Evolutionary conservation across 2,329 filamentous ascomycete genomes (phyloP).

Genomic region (Lasiodiplodia sp.): DNA sequence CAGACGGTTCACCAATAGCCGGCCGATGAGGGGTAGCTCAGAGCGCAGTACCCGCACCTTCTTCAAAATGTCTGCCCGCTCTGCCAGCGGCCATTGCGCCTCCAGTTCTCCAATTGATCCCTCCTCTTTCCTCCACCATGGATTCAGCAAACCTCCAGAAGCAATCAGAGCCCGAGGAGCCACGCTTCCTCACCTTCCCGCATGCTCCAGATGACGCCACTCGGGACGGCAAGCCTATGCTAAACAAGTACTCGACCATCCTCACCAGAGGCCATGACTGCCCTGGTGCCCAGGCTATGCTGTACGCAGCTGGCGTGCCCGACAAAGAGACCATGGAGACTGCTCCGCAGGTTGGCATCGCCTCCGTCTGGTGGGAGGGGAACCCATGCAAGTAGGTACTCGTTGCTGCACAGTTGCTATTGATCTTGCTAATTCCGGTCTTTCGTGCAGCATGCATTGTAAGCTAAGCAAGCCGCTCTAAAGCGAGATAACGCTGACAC

Average conservation of each 20-base stretch:
- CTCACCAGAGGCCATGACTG: slow-evolving; percentile 88
- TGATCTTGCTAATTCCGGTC: neutral
- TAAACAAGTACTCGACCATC: slow-evolving; percentile 87
- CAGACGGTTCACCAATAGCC: slow-evolving; percentile 12
- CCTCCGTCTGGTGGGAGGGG: slow-evolving; percentile 96
- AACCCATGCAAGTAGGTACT: slow-evolving; percentile 87
- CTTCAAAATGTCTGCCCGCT: slow-evolving; percentile 25
- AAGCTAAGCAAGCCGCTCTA: slow-evolving; percentile 34
- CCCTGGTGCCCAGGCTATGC: slow-evolving; percentile 90
- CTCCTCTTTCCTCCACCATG: slow-evolving; percentile 38
- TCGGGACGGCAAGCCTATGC: slow-evolving; percentile 65
- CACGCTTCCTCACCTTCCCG: slow-evolving; percentile 64
- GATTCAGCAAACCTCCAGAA: slow-evolving; percentile 47
- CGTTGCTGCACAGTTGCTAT: neutral
- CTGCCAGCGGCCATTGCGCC: neutral
- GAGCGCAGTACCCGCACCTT: neutral
- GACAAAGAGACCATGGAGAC: slow-evolving; percentile 86
- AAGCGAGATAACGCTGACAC: neutral
- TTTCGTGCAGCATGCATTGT: slow-evolving; percentile 56
- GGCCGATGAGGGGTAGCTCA: slow-evolving; percentile 25
- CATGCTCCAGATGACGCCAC: slow-evolving; percentile 61
- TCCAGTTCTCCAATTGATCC: neutral
- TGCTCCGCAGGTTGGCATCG: slow-evolving; percentile 87
- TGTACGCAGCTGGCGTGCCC: slow-evolving; percentile 90
- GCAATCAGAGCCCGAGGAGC: slow-evolving; percentile 47